These are phyloP conservation scores for Candolleomyces efflorescens DNA, from an alignment of 768 basidiomycete species.

Conservation along the genomic window DNA sequence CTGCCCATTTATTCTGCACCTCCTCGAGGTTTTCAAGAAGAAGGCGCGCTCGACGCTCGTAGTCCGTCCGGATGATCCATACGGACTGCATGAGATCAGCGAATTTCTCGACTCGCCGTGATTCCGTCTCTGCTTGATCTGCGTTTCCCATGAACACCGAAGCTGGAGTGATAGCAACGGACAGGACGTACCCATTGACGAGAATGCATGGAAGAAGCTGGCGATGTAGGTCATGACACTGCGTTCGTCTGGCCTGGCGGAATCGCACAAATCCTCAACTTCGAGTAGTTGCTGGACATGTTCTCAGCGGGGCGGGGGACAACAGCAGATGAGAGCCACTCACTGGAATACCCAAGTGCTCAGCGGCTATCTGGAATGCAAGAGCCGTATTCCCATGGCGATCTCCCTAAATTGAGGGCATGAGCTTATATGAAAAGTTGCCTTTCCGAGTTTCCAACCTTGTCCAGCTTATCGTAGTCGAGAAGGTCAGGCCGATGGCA, in stretches of 20 bases:
- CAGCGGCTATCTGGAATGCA: conserved; percentile 85
- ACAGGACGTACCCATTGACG: conserved; percentile 75
- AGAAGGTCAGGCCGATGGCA: conserved; percentile 94
- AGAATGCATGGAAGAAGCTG: conserved; percentile 97
- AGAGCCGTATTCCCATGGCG: conserved; percentile 79
- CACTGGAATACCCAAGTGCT: conserved; percentile 89
- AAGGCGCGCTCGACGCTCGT: conserved; percentile 80
- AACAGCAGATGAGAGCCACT: conserved; percentile 27
- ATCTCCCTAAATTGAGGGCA: conserved; percentile 49
- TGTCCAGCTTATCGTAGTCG: conserved; percentile 84
- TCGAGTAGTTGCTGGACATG: conserved; percentile 80
- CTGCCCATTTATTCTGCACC: conserved; percentile 68
- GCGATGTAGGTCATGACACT: conserved; percentile 99
- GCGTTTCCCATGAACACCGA: conserved; percentile 2
- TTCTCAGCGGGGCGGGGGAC: conserved; percentile 4
- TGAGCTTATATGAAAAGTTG: too few species aligned
- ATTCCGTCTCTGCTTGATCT: conserved; percentile 96
- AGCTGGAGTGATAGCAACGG: conserved; percentile 1
- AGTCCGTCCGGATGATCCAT: conserved; percentile 86
- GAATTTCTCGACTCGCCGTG: conserved; percentile 91
- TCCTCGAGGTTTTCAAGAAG: conserved; percentile 63
- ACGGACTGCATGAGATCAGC: conserved; percentile 93
- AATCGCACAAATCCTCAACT: conserved; percentile 92
- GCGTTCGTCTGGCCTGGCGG: conserved; percentile 86
- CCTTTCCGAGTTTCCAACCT: conserved; percentile 38